Conservation (phyloP, 1,284 basidiomycete genomes). For the Boletus holoroseus region DNA sequence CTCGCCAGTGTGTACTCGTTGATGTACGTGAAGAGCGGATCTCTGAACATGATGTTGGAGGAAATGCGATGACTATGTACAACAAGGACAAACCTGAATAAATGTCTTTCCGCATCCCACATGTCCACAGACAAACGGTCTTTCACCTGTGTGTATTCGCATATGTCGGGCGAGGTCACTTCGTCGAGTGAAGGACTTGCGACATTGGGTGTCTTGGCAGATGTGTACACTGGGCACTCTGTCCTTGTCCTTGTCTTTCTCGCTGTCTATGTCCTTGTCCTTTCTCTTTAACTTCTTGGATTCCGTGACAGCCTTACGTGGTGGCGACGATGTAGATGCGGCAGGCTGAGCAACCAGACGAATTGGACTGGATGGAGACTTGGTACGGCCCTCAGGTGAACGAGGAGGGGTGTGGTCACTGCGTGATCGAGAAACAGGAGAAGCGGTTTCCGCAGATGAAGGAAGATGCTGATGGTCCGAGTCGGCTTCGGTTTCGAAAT, state of each 20-base stretch:
- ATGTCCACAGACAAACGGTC: constrained; percentile 71
- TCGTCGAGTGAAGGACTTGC: constrained; percentile 68
- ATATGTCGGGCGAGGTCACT: constrained; percentile 76
- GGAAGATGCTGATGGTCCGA: constrained; percentile 34
- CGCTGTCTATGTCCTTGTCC: constrained; percentile 27
- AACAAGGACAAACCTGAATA: constrained; percentile 58
- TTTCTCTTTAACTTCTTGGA: constrained; percentile 40
- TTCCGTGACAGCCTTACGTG: constrained; percentile 19
- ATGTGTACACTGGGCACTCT: constrained; percentile 38
- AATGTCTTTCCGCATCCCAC: constrained; percentile 77
- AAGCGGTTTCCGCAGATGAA: constrained; percentile 25
- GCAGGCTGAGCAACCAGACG: constrained; percentile 33
- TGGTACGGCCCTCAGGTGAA: constrained; percentile 20
- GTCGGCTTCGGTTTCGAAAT: constrained; percentile 55
- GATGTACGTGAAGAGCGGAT: constrained; percentile 81
- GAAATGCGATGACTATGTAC: constrained; percentile 1
- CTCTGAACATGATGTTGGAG: constrained; percentile 43
- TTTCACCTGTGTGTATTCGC: constrained; percentile 85
- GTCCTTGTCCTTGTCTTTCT: constrained; percentile 36
- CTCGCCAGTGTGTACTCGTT: constrained; percentile 84
- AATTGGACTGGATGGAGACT: constrained; percentile 31
- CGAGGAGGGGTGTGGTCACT: constrained; percentile 22
- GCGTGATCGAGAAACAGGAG: constrained; percentile 33
- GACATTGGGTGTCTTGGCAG: constrained; percentile 62
- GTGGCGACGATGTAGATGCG: constrained; percentile 32